Evolutionary conservation across 108 stramenopile species (phyloP).

Genomic region (Cyclotella kingstonii): DNA sequence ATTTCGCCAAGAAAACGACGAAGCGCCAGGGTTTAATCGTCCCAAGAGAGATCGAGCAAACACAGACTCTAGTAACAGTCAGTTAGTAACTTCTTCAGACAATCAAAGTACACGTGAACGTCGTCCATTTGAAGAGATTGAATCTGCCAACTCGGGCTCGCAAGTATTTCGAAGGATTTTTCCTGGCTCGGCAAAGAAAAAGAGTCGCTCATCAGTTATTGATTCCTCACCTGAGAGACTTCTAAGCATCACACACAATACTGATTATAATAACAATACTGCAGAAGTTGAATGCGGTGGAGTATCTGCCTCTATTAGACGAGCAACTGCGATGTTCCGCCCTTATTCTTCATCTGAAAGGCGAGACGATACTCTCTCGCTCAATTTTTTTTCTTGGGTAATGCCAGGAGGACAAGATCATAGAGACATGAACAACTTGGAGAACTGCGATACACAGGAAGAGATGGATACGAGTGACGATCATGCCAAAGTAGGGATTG

Average conservation of each 20-base stretch:
- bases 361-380: not conserved
- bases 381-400: not conserved
- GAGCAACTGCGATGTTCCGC: constrained; percentile 3
- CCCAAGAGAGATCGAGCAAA: not conserved
- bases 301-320: constrained; percentile 6
- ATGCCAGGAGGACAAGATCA: not conserved
- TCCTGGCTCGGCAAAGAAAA: not conserved
- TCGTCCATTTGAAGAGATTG: constrained; percentile 3
- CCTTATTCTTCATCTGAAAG: constrained; percentile 4
- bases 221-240: not conserved
- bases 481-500: not conserved
- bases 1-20: not conserved
- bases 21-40: not conserved
- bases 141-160: not conserved
- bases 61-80: no score
- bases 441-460: not conserved
- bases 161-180: constrained; percentile 6
- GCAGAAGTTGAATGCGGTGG: not conserved
- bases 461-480: constrained; percentile 4
- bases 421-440: not conserved
- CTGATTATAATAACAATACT: not conserved
- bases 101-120: not conserved
- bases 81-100: not conserved
- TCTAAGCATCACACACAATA: not conserved
- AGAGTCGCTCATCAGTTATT: not conserved